A percentile compares a stretch with the other conserved stretches of the same genome.
phyloP scores from a whole-genome alignment of 257 asterid genomes.

The Salvia hispanica region DNA sequence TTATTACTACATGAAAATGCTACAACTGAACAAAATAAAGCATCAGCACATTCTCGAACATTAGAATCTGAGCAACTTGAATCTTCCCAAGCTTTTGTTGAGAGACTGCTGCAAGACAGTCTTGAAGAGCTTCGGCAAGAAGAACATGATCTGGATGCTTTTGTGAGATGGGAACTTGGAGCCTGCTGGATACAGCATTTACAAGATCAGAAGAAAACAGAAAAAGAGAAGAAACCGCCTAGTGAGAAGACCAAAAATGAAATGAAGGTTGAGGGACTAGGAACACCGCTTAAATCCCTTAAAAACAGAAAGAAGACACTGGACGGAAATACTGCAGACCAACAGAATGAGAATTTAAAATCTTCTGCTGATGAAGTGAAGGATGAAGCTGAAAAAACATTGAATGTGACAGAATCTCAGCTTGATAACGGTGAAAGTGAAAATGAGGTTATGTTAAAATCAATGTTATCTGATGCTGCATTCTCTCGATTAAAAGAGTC shows the following conservation, averaged over 20 bases:
- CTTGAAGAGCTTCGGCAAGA: conserved; percentile 77
- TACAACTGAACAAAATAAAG: conserved; percentile 51
- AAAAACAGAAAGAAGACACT: conserved; percentile 68
- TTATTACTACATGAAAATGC: conserved; percentile 73
- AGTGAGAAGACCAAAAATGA: conserved; percentile 72
- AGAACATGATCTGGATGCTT: conserved; percentile 58
- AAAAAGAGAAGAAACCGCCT: conserved; percentile 77
- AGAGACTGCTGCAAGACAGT: conserved; percentile 78
- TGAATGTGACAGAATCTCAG: conserved; percentile 48
- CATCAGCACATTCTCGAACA: conserved; percentile 41
- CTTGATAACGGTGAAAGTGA: conserved; percentile 53
- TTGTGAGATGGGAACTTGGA: conserved; percentile 97
- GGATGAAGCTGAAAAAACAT: conserved; percentile 52
- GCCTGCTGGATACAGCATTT: conserved; percentile 99
- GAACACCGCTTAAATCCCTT: conserved; percentile 86
- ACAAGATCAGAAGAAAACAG: conserved; percentile 91
- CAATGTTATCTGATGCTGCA: conserved; percentile 68
- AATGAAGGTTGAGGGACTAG: conserved; percentile 96
- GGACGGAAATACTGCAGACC: conserved; percentile 48
- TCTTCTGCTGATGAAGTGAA: conserved; percentile 44
- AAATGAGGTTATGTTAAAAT: conserved; percentile 61
- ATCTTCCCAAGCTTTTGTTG: conserved; percentile 65
- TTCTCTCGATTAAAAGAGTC: conserved; percentile 78
- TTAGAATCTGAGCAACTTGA: conserved; percentile 54
- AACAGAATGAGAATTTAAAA: conserved; percentile 45